These are phyloP conservation scores for Wallacemonas sp. DNA, from an alignment of 208 protist genomes.

Conservation along the genomic window DNA sequence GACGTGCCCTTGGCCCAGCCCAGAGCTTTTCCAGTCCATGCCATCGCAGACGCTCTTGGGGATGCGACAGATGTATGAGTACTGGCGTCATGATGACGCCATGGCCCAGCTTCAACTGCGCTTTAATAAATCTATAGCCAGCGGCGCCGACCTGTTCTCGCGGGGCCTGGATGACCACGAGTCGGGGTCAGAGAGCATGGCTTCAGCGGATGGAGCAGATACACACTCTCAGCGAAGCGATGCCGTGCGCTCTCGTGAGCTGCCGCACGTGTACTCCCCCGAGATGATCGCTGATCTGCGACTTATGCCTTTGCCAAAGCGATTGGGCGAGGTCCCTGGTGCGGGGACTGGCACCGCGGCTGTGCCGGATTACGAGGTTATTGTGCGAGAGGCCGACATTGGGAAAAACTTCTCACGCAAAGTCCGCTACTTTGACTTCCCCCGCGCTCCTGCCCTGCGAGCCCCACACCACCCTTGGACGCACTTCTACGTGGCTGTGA, in stretches of 20 bases:
- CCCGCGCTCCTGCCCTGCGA: conserved; percentile 17
- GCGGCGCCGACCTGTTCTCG: too few species aligned
- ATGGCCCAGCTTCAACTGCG: conserved; percentile 9
- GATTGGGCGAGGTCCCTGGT: too few species aligned
- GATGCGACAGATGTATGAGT: background rate
- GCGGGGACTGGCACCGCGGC: background rate
- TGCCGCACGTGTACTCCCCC: too few species aligned
- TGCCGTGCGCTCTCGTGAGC: too few species aligned
- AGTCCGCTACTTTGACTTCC: conserved; percentile 30
- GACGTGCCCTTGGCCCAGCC: background rate
- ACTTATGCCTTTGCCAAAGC: too few species aligned
- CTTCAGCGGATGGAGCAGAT: too few species aligned
- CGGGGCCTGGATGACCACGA: too few species aligned
- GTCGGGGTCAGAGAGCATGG: too few species aligned
- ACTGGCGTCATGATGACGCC: background rate
- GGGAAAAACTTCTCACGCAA: conserved; percentile 4
- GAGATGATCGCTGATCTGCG: too few species aligned
- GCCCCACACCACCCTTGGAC: conserved; percentile 54
- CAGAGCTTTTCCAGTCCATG: background rate
- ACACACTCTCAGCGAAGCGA: too few species aligned
- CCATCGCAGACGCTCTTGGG: background rate
- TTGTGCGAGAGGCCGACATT: background rate
- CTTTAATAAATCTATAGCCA: too few species aligned
- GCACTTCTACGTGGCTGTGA: conserved; percentile 72
- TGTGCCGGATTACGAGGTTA: background rate